phyloP scores from a whole-genome alignment of 371 early-diverging fungal genomes.

The Mucor piriformis region DNA sequence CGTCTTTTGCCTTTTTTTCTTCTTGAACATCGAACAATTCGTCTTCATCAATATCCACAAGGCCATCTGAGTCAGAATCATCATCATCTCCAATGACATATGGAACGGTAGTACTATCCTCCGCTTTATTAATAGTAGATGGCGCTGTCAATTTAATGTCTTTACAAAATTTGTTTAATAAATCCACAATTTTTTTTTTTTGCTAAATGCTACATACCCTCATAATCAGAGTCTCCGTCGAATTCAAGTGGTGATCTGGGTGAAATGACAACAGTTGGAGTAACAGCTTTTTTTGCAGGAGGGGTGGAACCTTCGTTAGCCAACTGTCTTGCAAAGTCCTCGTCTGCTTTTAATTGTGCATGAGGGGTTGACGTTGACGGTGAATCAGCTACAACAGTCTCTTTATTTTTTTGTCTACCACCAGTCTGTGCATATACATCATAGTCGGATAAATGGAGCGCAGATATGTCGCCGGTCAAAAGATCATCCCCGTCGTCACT shows the following conservation, averaged over 20 bases:
- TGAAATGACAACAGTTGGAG: conserved; percentile 26
- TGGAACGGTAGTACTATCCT: conserved; percentile 13
- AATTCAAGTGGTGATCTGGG: conserved; percentile 27
- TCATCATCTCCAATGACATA: conserved; percentile 32
- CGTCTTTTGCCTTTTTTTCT: background rate
- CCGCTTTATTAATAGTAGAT: background rate
- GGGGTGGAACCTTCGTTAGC: conserved; percentile 13
- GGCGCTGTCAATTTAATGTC: conserved; percentile 19
- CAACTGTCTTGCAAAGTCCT: conserved; percentile 47
- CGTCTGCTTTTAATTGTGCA: conserved; percentile 49
- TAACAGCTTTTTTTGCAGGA: conserved; percentile 10
- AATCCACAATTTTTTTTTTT: no score
- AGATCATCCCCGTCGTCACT: conserved; percentile 52
- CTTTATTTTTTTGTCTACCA: conserved; percentile 1
- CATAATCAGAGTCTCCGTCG: conserved; percentile 29
- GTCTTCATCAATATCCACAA: conserved; percentile 16
- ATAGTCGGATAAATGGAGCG: conserved; percentile 52
- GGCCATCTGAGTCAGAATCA: conserved; percentile 18
- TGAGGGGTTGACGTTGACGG: conserved; percentile 22
- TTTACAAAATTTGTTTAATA: background rate
- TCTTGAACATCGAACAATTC: conserved; percentile 4
- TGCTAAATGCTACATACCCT: conserved; percentile 13
- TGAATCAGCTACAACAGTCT: background rate
- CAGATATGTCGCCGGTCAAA: conserved; percentile 51
- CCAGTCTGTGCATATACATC: conserved; percentile 51